Conservation (phyloP, 352 stramenopile species). For the Phytophthora fragariae region DNA sequence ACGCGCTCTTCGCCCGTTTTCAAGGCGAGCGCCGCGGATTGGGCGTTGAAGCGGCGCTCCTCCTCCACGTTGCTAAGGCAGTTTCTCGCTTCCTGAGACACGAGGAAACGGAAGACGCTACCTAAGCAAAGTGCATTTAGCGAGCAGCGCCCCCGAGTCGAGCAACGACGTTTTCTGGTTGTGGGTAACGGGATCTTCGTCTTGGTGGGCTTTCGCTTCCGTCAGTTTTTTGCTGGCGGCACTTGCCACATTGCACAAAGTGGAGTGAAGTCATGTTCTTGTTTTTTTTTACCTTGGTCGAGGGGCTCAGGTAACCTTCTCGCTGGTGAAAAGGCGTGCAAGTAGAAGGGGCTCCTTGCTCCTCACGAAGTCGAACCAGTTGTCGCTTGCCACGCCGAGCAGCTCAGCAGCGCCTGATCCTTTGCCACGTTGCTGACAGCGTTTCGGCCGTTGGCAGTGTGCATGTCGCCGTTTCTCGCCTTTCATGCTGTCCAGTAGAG, state of each 20-base stretch:
- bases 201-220: constrained; percentile 8
- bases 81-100: constrained; percentile 26
- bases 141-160: neutral
- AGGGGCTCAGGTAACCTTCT: neutral
- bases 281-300: too few relatives aligned
- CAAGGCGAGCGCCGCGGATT: constrained; percentile 8
- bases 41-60: constrained; percentile 17
- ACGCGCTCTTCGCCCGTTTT: constrained; percentile 11
- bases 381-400: neutral
- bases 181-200: constrained; percentile 9
- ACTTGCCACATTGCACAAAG: neutral
- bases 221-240: constrained; percentile 9
- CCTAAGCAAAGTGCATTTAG: neutral
- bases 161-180: neutral
- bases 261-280: neutral
- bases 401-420: constrained; percentile 1
- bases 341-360: neutral
- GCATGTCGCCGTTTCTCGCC: constrained; percentile 25
- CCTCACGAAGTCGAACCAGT: constrained; percentile 21
- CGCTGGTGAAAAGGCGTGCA: constrained; percentile 12
- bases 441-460: neutral
- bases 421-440: constrained; percentile 8
- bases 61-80: constrained; percentile 18
- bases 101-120: constrained; percentile 12
- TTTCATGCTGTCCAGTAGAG: constrained; percentile 10